These are phyloP conservation scores for Verticillium isaacii DNA, from an alignment of 2,329 filamentous ascomycete species.

Conservation along the genomic window DNA sequence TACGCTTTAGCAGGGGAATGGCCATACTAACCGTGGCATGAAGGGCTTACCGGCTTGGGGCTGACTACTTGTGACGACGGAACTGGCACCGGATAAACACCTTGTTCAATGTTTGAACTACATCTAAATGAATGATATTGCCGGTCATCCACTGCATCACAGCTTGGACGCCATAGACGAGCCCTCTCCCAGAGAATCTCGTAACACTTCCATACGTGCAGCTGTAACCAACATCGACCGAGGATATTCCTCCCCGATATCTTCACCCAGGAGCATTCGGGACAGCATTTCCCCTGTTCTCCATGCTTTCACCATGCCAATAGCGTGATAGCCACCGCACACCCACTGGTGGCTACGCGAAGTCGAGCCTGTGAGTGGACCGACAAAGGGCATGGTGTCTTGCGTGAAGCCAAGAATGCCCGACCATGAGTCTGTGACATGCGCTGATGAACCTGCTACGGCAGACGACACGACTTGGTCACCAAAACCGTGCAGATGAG, in stretches of 20 bases:
- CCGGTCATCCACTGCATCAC: not conserved
- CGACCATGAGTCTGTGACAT: constrained; percentile 11
- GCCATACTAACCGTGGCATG: no score
- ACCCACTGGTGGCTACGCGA: constrained; percentile 12
- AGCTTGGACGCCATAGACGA: not conserved
- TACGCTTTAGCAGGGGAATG: no score
- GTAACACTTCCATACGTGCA: not conserved
- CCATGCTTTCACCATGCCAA: constrained; percentile 13
- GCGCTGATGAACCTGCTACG: not conserved
- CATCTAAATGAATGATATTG: no score
- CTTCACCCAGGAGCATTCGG: constrained; percentile 5
- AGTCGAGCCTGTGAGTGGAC: constrained; percentile 4
- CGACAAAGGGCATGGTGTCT: constrained; percentile 12
- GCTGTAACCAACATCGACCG: constrained; percentile 9
- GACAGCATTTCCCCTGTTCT: constrained; percentile 5
- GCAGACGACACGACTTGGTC: not conserved
- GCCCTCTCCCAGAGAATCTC: not conserved
- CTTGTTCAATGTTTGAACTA: no score
- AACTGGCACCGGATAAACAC: no score
- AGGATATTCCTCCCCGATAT: constrained; percentile 5
- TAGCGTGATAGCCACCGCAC: constrained; percentile 11
- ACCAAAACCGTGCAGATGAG: constrained; percentile 10
- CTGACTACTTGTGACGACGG: no score
- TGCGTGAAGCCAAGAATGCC: constrained; percentile 15
- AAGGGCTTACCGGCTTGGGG: no score